Evolutionary conservation across 1,139 yeast genomes (phyloP), one percentile per base, ranked within the genome.

Genomic region (Geotrichum histeridarum): DNA sequence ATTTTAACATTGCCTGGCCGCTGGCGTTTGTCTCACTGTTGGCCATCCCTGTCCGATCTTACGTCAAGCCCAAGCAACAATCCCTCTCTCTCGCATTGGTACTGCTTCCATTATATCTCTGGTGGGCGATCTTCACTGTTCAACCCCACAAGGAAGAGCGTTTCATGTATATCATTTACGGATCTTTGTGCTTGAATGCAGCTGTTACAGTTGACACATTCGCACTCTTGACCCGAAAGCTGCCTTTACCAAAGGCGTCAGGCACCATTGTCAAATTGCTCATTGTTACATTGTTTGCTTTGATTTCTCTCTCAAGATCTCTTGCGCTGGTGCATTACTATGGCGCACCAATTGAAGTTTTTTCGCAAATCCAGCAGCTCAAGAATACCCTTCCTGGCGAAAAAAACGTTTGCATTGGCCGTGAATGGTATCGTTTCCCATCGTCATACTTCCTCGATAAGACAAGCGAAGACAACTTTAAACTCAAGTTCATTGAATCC

Each of bases 121-220:
- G 98, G 98, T 66, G 78, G 30, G 70, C 69, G 0, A 76, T 90
- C 2, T 88, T 91, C 66, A 75, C 77, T 55, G 60, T 71, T 7
- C 97, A 90, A 64, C 94, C 96, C 1, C 98, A 91, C 67, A 93
- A 93, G 67, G 98, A 91, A 67, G 98, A 91, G 67, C 75, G 98
- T 57, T 93, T 91, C 67, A 70, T 91, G 63, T 93, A 89, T 63
- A 96, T 96, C 8, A 76, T 87, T 0, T 91, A 91, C 67, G 84
- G 91, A 4, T 74, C 86, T 47, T 75, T 91, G 33, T 70, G 80
- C 7, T 64, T 86, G 30, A 77, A 82, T 56, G 91, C 89, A 3
- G 81, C 94, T 0, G 65, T 86, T 1, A 70, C 82, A 0, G 51
- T 68, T 27, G 63, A 60, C 33, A 58, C 55, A 33, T 38, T 8